Evolutionary conservation across 2,329 filamentous ascomycete genomes (phyloP), one percentile per base, ranked within the genome.

Genomic region (Aspergillus fijiensis): DNA sequence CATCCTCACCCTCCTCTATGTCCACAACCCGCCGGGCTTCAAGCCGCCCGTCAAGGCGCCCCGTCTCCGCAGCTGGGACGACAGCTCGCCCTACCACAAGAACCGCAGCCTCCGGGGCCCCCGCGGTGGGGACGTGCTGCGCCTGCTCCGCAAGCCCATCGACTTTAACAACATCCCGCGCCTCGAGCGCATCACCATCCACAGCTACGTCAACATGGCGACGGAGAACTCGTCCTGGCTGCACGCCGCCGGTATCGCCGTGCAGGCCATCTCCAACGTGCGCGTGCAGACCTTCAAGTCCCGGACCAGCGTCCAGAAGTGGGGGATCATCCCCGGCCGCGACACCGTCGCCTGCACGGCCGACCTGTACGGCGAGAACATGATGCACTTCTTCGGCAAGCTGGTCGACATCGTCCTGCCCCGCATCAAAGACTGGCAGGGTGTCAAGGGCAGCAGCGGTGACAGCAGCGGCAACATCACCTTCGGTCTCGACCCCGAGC

Each of bases 341-440:
- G 84, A 87, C 65, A 83, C 91, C 29, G 74, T 78, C 55, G 87
- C 91, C 61, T 86, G 90, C 67, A 97, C 94, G 72, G 87, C 86
- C 53, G 89, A 90, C 27, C 79, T 99, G 63, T 82, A 83, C 58
- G 92, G 91, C 31, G 89, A 95, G 74, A 85, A 89, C 60, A 95
- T 96, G 70, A 90, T 91, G 64, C 89, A 97, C 75, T 97, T 99
- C 75, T 74, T 99, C 49, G 90, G 94, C 71, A 96, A 96, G 80
- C 82, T 92, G 67, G 83, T 98, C 58, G 92, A 96, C 73, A 82
- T 98, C 9, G 93, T 99, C 5, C 84, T 98, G 73, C 95, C 95
- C 45, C 90, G 88, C 72, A 96, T 99, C 78, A 99, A 98, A 82
- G 95, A 99, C 69, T 99, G 92, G 90, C 86, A 85, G 58, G 95